A percentile compares a stretch with the other conserved stretches of the same genome.
Conservation (phyloP, 805 yeast species). For the Geotrichum ghanense region DNA sequence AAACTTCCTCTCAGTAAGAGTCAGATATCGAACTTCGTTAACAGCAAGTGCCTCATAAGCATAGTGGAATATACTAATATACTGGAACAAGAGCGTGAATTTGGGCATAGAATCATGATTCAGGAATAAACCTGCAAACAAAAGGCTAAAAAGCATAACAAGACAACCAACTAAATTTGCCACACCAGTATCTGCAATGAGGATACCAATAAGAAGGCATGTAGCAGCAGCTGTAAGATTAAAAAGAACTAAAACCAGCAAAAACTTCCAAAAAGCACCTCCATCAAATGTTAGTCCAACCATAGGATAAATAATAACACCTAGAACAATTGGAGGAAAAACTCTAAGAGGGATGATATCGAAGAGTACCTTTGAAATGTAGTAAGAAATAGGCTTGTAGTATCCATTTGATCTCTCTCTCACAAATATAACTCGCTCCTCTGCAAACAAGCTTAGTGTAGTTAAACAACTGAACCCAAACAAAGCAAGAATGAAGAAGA, state of each 20-base stretch:
- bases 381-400: constrained; percentile 80
- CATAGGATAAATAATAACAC: constrained; percentile 76
- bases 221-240: constrained; percentile 80
- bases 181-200: constrained; percentile 81
- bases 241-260: constrained; percentile 64
- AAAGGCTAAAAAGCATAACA: constrained; percentile 67
- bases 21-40: constrained; percentile 82
- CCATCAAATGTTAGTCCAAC: constrained; percentile 78
- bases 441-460: constrained; percentile 78
- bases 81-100: constrained; percentile 61
- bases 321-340: constrained; percentile 78
- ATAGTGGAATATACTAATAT: constrained; percentile 84
- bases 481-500: constrained; percentile 80
- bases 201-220: constrained; percentile 76
- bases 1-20: constrained; percentile 76
- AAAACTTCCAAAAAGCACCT: constrained; percentile 58
- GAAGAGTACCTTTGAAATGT: constrained; percentile 72
- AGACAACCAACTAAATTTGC: constrained; percentile 84
- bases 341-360: constrained; percentile 88
- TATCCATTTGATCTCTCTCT: constrained; percentile 93
- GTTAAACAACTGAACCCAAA: constrained; percentile 93
- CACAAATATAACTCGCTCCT: constrained; percentile 79
- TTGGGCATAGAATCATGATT: constrained; percentile 59
- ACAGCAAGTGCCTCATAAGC: constrained; percentile 90
- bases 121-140: constrained; percentile 89